Evolutionary conservation across 352 stramenopile species (phyloP).

Genomic region (Phytopythium boreale): DNA sequence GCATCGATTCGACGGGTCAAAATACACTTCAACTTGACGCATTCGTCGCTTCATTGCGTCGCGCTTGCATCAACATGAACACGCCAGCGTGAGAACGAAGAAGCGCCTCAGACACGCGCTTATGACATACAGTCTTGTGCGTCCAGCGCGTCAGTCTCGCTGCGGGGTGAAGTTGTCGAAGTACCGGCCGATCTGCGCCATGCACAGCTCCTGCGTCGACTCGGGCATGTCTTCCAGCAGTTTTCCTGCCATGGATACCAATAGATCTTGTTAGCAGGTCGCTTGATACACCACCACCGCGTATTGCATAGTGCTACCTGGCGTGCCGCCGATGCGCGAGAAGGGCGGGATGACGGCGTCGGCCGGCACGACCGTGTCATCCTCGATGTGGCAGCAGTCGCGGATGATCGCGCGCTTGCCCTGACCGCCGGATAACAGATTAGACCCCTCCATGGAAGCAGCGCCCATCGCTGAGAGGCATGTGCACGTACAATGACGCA

Average conservation of each 20-base stretch:
- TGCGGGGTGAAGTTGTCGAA: constrained; percentile 80
- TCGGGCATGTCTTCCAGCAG: constrained; percentile 77
- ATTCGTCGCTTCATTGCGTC: background rate
- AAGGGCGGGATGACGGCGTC: constrained; percentile 79
- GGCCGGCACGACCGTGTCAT: constrained; percentile 74
- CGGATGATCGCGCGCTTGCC: constrained; percentile 82
- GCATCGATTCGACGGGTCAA: background rate
- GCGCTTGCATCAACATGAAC: background rate
- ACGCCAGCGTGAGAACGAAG: background rate
- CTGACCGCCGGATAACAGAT: constrained; percentile 12
- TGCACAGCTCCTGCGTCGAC: constrained; percentile 70
- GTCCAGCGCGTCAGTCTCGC: constrained; percentile 17
- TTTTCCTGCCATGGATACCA: constrained; percentile 34
- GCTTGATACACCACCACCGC: too few species aligned
- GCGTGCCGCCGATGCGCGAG: constrained; percentile 65
- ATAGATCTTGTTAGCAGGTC: background rate
- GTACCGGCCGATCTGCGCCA: constrained; percentile 74
- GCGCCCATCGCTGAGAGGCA: background rate
- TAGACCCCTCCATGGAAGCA: background rate
- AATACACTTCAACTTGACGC: background rate
- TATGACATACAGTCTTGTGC: background rate
- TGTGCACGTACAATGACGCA: constrained; percentile 72
- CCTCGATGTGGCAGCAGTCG: constrained; percentile 82
- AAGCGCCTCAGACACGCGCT: background rate
- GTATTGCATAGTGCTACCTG: constrained; percentile 30